phyloP scores from a whole-genome alignment of 106 monocot genomes.

The Phalaenopsis aphrodite region DNA sequence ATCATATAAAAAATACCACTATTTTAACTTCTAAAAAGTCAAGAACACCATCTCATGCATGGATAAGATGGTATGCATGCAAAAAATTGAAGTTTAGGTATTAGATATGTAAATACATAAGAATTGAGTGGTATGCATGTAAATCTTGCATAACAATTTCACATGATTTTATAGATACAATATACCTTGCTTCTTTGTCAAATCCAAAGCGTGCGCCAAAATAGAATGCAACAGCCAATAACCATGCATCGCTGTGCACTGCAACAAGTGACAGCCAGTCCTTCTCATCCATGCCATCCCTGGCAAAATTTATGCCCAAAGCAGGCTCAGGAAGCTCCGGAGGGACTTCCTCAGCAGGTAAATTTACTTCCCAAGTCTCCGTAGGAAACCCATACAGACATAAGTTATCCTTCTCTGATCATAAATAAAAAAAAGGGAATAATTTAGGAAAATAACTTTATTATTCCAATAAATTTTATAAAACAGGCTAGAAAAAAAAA shows the following conservation, averaged over 20 bases:
- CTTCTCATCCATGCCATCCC: conserved; percentile 85
- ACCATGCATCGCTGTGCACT: conserved; percentile 93
- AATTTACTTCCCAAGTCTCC: conserved; percentile 76
- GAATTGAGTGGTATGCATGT: too few relatives aligned
- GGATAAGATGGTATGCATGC: too few relatives aligned
- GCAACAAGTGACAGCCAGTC: conserved; percentile 90
- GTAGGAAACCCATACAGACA: conserved; percentile 79
- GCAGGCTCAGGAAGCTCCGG: conserved; percentile 95
- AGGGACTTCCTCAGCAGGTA: conserved; percentile 91
- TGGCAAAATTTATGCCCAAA: conserved; percentile 86
- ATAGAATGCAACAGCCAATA: conserved; percentile 79
- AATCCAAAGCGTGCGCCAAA: conserved; percentile 93
- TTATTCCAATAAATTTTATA: neutral
- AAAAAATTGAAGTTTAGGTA: too few relatives aligned
- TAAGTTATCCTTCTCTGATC: conserved; percentile 76
- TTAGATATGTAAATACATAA: too few relatives aligned
- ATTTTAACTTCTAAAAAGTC: too few relatives aligned
- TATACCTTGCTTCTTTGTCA: conserved; percentile 78
- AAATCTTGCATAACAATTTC: neutral
- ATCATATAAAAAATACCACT: too few relatives aligned
- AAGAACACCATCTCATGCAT: too few relatives aligned
- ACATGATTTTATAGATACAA: neutral
- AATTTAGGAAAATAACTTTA: neutral
- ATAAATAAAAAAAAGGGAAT: neutral
- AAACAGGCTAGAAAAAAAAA: neutral